A percentile compares a stretch with the other conserved stretches of the same genome.
phyloP scores from a whole-genome alignment of 1,284 basidiomycete species.

The Phellopilus nigrolimitatus region DNA sequence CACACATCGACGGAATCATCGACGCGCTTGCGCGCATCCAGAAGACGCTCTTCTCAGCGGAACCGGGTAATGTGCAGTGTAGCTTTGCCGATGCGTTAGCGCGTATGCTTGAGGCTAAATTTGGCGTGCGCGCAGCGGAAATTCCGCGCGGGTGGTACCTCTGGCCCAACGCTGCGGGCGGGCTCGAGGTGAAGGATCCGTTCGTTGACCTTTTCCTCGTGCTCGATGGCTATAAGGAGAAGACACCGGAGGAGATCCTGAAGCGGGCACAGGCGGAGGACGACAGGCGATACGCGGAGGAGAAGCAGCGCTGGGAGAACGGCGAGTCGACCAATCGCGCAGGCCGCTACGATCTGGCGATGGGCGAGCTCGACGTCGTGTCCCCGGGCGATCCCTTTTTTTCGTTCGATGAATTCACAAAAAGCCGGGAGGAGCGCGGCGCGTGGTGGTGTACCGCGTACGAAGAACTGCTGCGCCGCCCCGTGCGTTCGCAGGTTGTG shows the following conservation, averaged over 20 bases:
- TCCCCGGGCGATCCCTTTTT: conserved; percentile 29
- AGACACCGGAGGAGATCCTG: conserved; percentile 22
- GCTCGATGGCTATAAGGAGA: conserved; percentile 18
- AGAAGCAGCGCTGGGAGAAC: conserved; percentile 30
- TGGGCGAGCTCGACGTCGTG: neutral
- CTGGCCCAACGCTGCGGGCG: conserved; percentile 37
- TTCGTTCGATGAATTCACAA: conserved; percentile 32
- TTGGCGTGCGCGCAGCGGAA: conserved; percentile 28
- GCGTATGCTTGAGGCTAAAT: conserved; percentile 31
- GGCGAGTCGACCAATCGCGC: neutral
- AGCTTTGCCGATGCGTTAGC: conserved; percentile 31
- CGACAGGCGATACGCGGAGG: conserved; percentile 23
- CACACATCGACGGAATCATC: conserved; percentile 33
- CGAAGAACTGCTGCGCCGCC: conserved; percentile 27
- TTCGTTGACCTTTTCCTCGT: conserved; percentile 37
- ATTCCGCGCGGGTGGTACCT: conserved; percentile 42
- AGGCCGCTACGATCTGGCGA: neutral
- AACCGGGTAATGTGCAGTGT: conserved; percentile 25
- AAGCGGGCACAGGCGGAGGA: conserved; percentile 25
- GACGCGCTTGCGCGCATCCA: conserved; percentile 36
- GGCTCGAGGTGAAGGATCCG: conserved; percentile 36
- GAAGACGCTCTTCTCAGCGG: conserved; percentile 33
- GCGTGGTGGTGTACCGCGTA: conserved; percentile 31
- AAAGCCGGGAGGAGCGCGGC: conserved; percentile 32
- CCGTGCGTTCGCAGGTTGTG: conserved; percentile 17